These are phyloP conservation scores for Phytopythium mirpurense DNA, from an alignment of 352 stramenopile genomes.

Conservation along the genomic window DNA sequence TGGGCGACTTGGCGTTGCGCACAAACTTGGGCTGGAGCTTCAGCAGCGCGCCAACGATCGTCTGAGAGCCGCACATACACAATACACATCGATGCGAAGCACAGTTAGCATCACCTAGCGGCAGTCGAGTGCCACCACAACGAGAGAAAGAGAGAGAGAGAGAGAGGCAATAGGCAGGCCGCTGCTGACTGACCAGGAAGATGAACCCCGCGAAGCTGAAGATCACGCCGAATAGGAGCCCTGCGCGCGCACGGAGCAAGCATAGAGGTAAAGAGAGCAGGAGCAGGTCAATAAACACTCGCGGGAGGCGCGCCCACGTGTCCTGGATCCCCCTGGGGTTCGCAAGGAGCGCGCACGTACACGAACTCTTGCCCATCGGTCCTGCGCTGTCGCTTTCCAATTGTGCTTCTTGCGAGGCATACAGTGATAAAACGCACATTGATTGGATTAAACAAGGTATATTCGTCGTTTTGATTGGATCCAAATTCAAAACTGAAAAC, in stretches of 20 bases:
- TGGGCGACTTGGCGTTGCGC: constrained; percentile 64
- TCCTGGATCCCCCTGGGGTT: too few relatives aligned
- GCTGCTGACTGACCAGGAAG: constrained; percentile 60
- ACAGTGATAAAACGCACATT: too few relatives aligned
- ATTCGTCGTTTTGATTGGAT: too few relatives aligned
- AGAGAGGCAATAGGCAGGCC: too few relatives aligned
- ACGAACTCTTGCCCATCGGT: constrained; percentile 12
- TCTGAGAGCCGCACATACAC: constrained; percentile 15
- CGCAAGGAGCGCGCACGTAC: constrained; percentile 6
- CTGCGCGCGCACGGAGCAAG: constrained; percentile 13
- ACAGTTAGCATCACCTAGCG: too few relatives aligned
- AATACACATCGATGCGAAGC: background rate
- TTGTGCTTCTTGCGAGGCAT: too few relatives aligned
- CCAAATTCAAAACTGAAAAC: too few relatives aligned
- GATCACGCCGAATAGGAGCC: constrained; percentile 70
- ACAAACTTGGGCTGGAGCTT: constrained; percentile 76
- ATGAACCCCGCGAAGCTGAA: constrained; percentile 75
- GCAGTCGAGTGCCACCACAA: too few relatives aligned
- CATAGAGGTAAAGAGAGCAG: too few relatives aligned
- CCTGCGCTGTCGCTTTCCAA: constrained; percentile 1
- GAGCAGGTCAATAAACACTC: background rate
- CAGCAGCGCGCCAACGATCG: constrained; percentile 61
- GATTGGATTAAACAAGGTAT: too few relatives aligned
- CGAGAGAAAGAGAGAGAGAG: too few relatives aligned
- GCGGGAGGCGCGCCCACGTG: too few relatives aligned